Evolutionary conservation across 306 rosid genomes (phyloP), one percentile per base, ranked within the genome.

Genomic region (Pterocarpus santalinus): DNA sequence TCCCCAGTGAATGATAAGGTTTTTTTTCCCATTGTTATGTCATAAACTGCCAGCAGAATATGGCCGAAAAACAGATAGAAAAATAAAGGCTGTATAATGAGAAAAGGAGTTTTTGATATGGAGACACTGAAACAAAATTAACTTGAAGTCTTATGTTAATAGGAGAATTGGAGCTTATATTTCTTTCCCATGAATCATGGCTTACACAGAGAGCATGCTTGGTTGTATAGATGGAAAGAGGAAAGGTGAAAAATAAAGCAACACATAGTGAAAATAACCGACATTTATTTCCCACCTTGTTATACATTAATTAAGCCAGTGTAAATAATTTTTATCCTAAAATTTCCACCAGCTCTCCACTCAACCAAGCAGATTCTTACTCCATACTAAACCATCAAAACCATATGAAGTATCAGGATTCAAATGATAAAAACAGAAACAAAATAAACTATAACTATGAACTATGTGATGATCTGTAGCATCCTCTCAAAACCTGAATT

Each of bases 401-500:
- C 63, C 8, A 10, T 44, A 43, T 3, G 36, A 36, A 67, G 72
- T 43, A 16, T 4, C 33, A 30, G 36, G 55, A 67, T 16, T 41
- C 36, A 28, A 69, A 30, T 47, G 15, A 73, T 55, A 65, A 62
- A 36, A 36, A 41, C 46, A 39, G 28, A 65, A 11, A 36, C 8
- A 34, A 22, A 15, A 68, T 7, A 72, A 7, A 15, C 61, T 53
- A 17, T 76, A 72, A 36, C 55, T 51, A 80, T 57, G 82, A 84
- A 79, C 81, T 44, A 52, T 39, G 65, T 72, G 76, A 49, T 63
- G 82, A 69, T 66, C 72, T 71, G 68, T 88, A 86, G 75, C 68
- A 66, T 82, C 85, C 88, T 83, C 85, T 88, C 79, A 92, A 62
- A 34, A 77, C 78, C 80, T 82, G 64, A 69, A 90, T 78, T n/a